phyloP scores from a whole-genome alignment of 352 stramenopile genomes.

The Pythium diclinum region DNA sequence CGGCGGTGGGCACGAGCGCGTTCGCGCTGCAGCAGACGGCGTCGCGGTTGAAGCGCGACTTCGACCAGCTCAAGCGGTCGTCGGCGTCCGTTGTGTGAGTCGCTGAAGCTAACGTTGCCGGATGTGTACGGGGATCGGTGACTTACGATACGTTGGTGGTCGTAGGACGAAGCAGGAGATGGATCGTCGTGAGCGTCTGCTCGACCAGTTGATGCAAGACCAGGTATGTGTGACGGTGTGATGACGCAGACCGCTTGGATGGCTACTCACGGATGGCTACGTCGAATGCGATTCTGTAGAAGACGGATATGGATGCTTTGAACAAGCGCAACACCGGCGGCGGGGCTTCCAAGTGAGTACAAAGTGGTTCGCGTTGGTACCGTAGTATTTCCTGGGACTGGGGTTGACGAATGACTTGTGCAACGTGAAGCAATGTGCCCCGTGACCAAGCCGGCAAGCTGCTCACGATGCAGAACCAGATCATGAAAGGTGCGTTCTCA shows the following conservation, averaged over 20 bases:
- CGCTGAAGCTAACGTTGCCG: not conserved
- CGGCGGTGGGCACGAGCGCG: constrained; percentile 69
- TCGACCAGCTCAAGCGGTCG: constrained; percentile 68
- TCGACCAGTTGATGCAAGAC: constrained; percentile 60
- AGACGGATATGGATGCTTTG: constrained; percentile 72
- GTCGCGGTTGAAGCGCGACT: constrained; percentile 77
- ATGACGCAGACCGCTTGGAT: not conserved
- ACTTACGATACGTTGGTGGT: not conserved
- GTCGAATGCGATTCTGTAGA: constrained; percentile 26
- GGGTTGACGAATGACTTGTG: constrained; percentile 1
- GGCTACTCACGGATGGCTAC: not conserved
- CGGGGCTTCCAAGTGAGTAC: constrained; percentile 27
- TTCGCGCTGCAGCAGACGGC: constrained; percentile 84
- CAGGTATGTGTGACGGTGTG: constrained; percentile 27
- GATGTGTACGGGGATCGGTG: not conserved
- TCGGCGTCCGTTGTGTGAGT: constrained; percentile 49
- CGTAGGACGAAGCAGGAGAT: constrained; percentile 67
- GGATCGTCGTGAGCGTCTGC: constrained; percentile 56
- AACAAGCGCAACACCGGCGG: constrained; percentile 46
- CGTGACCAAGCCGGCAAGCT: constrained; percentile 48
- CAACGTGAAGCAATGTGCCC: constrained; percentile 20
- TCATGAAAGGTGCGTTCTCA: constrained; percentile 66
- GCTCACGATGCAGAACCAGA: constrained; percentile 86
- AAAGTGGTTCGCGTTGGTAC: not conserved
- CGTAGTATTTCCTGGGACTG: not conserved